Percentiles rank a stretch among this genome's conserved stretches.
These are phyloP conservation scores for Emiliania huxleyi DNA, from an alignment of 78 protist genomes.

Conservation along the genomic window DNA sequence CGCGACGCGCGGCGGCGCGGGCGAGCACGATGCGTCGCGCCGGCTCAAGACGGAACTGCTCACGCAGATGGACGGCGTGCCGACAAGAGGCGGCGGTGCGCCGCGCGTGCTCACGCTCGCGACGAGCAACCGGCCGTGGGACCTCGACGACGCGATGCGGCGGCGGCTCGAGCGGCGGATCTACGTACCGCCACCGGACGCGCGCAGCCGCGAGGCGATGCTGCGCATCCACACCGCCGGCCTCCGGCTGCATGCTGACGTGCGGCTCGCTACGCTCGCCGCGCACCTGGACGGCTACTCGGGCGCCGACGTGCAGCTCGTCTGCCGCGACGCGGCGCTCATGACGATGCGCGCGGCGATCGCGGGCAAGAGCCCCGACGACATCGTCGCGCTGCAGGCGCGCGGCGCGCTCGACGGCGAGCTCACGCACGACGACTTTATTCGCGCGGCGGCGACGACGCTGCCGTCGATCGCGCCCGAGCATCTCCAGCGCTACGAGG, in stretches of 20 bases:
- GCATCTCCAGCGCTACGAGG: neutral
- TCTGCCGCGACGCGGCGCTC: constrained; percentile 54
- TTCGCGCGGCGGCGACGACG: neutral
- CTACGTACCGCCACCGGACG: constrained; percentile 67
- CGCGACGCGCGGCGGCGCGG: constrained; percentile 43
- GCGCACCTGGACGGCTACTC: constrained; percentile 39
- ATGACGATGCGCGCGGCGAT: constrained; percentile 8
- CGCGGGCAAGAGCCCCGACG: neutral
- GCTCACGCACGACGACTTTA: neutral
- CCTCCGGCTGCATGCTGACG: neutral
- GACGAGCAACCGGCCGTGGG: constrained; percentile 72
- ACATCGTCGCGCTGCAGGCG: neutral
- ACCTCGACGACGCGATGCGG: constrained; percentile 76
- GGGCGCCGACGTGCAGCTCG: constrained; percentile 50
- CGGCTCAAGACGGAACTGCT: constrained; percentile 58
- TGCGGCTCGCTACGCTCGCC: constrained; percentile 38
- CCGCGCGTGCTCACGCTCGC: constrained; percentile 67
- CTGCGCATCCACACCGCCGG: constrained; percentile 30
- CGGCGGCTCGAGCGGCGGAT: constrained; percentile 63
- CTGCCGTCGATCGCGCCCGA: neutral
- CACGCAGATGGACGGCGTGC: constrained; percentile 66
- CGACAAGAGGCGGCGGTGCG: neutral
- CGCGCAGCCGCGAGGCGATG: constrained; percentile 47
- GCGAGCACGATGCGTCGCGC: constrained; percentile 68
- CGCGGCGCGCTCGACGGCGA: neutral